Evolutionary conservation across 495 filamentous ascomycete species (phyloP).

Genomic region (Neurospora sp.): DNA sequence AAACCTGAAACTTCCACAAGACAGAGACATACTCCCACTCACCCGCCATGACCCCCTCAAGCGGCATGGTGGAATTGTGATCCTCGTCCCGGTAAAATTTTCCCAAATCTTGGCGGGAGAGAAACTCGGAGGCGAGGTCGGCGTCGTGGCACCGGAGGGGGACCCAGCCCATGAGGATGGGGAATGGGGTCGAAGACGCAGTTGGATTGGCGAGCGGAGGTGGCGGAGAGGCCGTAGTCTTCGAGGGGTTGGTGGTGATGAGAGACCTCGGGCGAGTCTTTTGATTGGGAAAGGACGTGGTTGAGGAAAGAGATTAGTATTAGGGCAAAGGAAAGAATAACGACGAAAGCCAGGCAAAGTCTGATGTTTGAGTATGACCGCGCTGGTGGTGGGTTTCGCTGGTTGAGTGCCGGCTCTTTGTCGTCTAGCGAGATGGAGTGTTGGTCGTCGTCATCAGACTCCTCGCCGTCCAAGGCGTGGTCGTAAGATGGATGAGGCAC

Average conservation of each 20-base stretch:
- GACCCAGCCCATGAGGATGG: conserved; percentile 1
- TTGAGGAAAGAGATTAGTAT: too few species aligned
- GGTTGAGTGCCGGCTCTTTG: too few species aligned
- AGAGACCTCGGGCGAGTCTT: too few species aligned
- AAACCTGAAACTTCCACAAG: neutral
- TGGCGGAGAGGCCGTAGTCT: neutral
- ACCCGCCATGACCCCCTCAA: neutral
- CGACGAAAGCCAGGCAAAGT: too few species aligned
- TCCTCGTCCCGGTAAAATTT: neutral
- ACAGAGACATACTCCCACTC: conserved; percentile 1
- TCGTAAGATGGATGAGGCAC: neutral
- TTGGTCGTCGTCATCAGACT: neutral
- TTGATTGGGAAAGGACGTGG: too few species aligned
- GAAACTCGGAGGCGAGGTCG: neutral
- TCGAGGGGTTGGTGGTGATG: neutral
- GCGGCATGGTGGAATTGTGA: neutral
- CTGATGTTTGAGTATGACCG: too few species aligned
- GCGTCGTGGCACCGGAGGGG: neutral
- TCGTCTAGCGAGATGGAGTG: neutral
- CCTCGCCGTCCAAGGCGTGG: neutral
- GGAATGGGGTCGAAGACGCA: conserved; percentile 1
- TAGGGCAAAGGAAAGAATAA: too few species aligned
- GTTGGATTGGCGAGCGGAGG: neutral
- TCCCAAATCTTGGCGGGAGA: neutral
- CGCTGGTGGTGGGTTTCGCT: too few species aligned